Base-by-base conservation (phyloP, 2,329 filamentous ascomycete species). In the Xylaria multiplex region DNA sequence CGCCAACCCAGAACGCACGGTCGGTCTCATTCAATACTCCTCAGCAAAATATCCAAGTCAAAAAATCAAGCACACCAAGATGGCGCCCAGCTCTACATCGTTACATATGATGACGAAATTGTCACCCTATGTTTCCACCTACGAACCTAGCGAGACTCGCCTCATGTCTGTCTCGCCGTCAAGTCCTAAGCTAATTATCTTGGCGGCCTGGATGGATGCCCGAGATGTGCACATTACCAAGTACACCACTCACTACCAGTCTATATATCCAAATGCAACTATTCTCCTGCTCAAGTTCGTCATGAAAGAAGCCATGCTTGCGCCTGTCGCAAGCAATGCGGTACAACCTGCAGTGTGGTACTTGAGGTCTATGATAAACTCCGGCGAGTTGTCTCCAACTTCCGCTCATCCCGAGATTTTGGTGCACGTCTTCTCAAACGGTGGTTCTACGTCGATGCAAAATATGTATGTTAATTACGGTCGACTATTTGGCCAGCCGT, bases 361-460 rank as follows among this genome's bases (percentile, higher is more conserved):
- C 16, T 68, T 86, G 50, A 77, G 76, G 30, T 76, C 74, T 1
- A 64, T 78, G 13, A 66, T 77, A 9, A 70, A 73, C 40, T 69
- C 72, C 13, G 72, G 69, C 19, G 11, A 60, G 46, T 27, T 74
- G 52, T 70, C 71, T 16, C 68, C 67, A 16, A 27, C 61, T 19
- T 74, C 71, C 32, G 58, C 66, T 22, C 59, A 61, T 42, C 78
- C 78, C 11, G 75, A 76, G 37, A 75, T 86, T 16, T 77, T 86
- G 2, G 71, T 84, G 13, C 85, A 86, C 69, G 65, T 81, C 40
- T 86, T 86, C 71, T 86, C 84, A 45, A 86, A 87, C 68, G 84
- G 84, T 59, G 85, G 85, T 53, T 77, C 80, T 27, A 78, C 79
- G 59, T 80, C 80, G 37, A 79, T 83, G 19, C 74, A 74, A 37